phyloP scores from a whole-genome alignment of 2,329 filamentous ascomycete genomes.

The Colletotrichum horii region DNA sequence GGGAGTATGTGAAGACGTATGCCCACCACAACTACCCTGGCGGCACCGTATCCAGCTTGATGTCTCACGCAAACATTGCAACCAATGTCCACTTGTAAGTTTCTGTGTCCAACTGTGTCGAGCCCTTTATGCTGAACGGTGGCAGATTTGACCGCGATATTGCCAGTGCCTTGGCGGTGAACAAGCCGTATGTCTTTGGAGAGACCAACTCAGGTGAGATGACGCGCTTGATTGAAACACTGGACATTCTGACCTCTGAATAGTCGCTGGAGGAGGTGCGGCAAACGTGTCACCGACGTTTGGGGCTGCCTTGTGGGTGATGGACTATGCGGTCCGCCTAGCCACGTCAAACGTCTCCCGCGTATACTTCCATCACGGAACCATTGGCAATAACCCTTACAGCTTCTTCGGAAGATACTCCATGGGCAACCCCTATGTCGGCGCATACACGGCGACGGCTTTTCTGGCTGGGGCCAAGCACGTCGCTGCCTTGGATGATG shows the following conservation, averaged over 20 bases:
- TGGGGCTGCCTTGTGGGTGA: constrained; percentile 44
- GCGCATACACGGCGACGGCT: constrained; percentile 50
- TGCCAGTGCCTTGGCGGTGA: constrained; percentile 37
- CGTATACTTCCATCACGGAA: constrained; percentile 56
- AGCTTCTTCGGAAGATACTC: constrained; percentile 52
- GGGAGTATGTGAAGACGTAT: constrained; percentile 45
- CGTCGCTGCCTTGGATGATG: constrained; percentile 50
- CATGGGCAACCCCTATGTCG: constrained; percentile 58
- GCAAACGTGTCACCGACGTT: constrained; percentile 33
- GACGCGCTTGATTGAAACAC: background rate
- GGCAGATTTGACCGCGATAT: constrained; percentile 45
- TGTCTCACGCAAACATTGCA: constrained; percentile 48
- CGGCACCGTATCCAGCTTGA: constrained; percentile 43
- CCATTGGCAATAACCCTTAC: constrained; percentile 55
- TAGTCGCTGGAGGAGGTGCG: constrained; percentile 10
- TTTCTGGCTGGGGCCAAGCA: constrained; percentile 48
- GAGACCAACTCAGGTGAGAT: constrained; percentile 54
- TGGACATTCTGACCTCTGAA: background rate
- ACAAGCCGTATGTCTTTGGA: constrained; percentile 51
- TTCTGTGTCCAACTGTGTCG: background rate
- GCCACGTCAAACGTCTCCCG: constrained; percentile 12
- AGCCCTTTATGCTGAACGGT: constrained; percentile 22
- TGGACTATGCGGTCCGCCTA: constrained; percentile 36
- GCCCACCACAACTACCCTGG: constrained; percentile 56
- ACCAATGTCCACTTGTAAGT: constrained; percentile 29